Evolutionary conservation across 768 basidiomycete genomes (phyloP), one percentile per base, ranked within the genome.

Genomic region (Lactarius hengduanensis): DNA sequence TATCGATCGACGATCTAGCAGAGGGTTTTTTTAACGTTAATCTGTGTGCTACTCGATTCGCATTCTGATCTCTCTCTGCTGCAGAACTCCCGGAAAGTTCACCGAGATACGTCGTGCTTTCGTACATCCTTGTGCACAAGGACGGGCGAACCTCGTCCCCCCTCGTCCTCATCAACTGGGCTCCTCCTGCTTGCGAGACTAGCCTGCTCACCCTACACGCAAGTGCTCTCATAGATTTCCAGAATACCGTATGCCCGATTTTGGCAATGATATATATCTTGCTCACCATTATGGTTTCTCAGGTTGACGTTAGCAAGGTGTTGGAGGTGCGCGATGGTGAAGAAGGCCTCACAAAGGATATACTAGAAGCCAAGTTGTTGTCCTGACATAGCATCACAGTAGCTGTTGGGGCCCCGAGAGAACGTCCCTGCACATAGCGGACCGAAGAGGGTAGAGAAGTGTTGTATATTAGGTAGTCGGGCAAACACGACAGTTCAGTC

Each of bases 111-210:
- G 87, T 96, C 57, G 76, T 96, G 30, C 81, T 95, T 56, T 94
- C 91, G 11, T 89, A 95, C 72, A 90, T 91, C 73, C 83, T 94
- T 41, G 81, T 82, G 60, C 92, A 96, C 75, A 74, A 74, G 10
- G 94, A 96, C 72, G 94, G 94, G 3, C 82, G 95, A 57, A 91
- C 82, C 66, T 94, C 92, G 1, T 92, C 88, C 71, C 94, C 94
- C 2, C 80, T 97, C 13, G 86, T 92, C 15, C 81, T 96, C 57
- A 79, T 97, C 75, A 95, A 96, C 78, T 97, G 94, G 94, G 84
- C 86, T 30, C 95, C 86, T 30, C 95, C 94, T 20, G 82, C 87
- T 9, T 88, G 87, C 71, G 93, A 95, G 74, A 93, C 84, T 36
- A 83, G 86, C 32, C 79, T 92, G 71, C 76, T 83, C 73, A 79